Conservation (phyloP, 495 filamentous ascomycete genomes). For the Penicillium parvum region DNA sequence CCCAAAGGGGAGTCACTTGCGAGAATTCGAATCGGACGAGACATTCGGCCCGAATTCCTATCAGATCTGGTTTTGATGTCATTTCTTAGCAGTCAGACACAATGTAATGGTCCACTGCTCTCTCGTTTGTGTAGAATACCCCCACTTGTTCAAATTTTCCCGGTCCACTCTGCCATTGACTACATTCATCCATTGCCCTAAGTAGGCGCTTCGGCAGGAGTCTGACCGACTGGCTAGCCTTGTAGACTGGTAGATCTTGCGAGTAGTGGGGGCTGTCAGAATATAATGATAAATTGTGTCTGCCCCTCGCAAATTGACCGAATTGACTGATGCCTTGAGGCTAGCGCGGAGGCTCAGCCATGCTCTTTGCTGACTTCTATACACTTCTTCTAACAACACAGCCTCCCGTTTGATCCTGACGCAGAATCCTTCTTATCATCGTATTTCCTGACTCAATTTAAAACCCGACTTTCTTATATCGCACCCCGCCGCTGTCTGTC, state of each 20-base stretch:
- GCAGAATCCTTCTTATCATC: neutral
- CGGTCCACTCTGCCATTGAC: neutral
- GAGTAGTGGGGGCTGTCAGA: neutral
- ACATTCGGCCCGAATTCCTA: conserved; percentile 16
- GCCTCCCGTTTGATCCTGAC: conserved; percentile 7
- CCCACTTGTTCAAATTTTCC: conserved; percentile 7
- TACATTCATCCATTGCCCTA: too few species aligned
- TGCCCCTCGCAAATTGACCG: too few species aligned
- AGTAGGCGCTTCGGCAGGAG: too few species aligned
- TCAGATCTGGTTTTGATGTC: conserved; percentile 13
- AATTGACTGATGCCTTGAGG: too few species aligned
- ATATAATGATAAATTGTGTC: neutral
- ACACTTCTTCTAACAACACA: neutral
- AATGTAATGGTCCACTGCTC: neutral
- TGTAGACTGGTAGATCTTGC: conserved; percentile 4
- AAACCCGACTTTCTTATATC: neutral
- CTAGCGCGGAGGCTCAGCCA: conserved; percentile 6
- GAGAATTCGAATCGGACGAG: conserved; percentile 8
- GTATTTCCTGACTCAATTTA: neutral
- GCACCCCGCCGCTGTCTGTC: neutral
- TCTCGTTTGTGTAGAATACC: neutral
- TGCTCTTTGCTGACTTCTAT: conserved; percentile 2
- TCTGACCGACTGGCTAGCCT: too few species aligned
- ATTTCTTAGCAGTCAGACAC: neutral
- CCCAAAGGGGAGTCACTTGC: conserved; percentile 26